Conservation (phyloP, 1,139 yeast species). For the Candida frijolesensis region DNA sequence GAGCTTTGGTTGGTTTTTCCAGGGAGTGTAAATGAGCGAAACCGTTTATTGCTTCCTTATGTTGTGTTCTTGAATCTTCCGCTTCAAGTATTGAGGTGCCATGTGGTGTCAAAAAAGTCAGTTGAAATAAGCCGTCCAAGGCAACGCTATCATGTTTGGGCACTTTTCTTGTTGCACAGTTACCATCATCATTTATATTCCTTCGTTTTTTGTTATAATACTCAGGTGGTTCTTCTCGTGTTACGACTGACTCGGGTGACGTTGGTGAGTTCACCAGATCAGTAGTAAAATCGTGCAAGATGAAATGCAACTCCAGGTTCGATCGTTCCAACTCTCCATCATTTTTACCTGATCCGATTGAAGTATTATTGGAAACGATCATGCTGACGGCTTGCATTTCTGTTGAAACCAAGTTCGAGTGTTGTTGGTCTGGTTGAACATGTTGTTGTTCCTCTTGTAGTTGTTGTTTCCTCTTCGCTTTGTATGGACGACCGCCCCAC, state of each 20-base stretch:
- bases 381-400: not conserved
- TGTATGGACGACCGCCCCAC: slow-evolving; percentile 80
- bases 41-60: not conserved
- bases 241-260: slow-evolving; percentile 7
- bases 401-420: not conserved
- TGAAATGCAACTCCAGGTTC: not conserved
- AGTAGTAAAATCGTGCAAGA: slow-evolving; percentile 5
- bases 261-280: slow-evolving; percentile 5
- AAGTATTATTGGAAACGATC: not conserved
- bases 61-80: not conserved
- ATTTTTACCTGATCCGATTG: not conserved
- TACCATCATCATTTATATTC: not conserved
- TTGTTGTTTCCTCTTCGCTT: slow-evolving; percentile 28
- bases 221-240: slow-evolving; percentile 3
- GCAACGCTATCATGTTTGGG: not conserved
- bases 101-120: slow-evolving; percentile 7
- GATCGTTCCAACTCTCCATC: not conserved
- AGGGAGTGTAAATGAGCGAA: not conserved
- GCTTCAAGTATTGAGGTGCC: slow-evolving; percentile 4
- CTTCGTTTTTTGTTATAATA: not conserved
- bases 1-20: not conserved
- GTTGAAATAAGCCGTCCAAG: not conserved
- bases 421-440: not conserved
- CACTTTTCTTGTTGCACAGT: not conserved
- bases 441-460: not conserved